Evolutionary conservation across 768 basidiomycete genomes (phyloP), one percentile per base, ranked within the genome.

Genomic region (Mycena metata): DNA sequence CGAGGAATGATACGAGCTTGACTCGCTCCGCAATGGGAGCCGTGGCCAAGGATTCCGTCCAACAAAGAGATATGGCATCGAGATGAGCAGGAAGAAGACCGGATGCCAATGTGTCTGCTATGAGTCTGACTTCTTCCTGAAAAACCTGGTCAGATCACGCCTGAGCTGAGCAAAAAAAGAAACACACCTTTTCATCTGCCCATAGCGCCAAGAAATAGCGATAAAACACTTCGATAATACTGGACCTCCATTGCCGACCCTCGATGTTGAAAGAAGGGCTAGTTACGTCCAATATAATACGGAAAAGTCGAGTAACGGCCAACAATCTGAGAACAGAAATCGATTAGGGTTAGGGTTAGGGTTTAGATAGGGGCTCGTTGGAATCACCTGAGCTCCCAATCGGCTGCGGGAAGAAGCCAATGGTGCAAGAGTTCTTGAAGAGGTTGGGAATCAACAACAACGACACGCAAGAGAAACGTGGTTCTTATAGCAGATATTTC

Each of bases 91-190:
- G 87, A 19, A 92, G 84, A 21, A 94, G 79, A 17, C 88, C 87
- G 64, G 86, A 83, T 2, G 86, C 82, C 77, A 88, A 88, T 4
- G 87, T 85, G 66, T 88, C 86, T 1, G 84, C 87, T 3, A 88
- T 81, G 9, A 88, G 74, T 50, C 91, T 84, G 35, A 93, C 79
- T 79, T 92, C 91, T 80, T 92, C 91, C 93, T 94, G 30, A 60
- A 26, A 50, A 21, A 54, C 24, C 41, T 54, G 10, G n/a, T 59
- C 45, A 39, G 58, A 19, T 2, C 23, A 17, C 36, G 19, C n/a
- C 33, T 46, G 13, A 21, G n/a, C n/a, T 19, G 24, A 26, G 12
- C 23, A 50, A 21, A 16, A 42, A 45, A 41, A 35, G 13, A 47
- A 50, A 73, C 83, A 58, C 70, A 90, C 93, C 75, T 83, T 83